Conservation (phyloP, 108 stramenopile species). For the Asterionellopsis glacialis region DNA sequence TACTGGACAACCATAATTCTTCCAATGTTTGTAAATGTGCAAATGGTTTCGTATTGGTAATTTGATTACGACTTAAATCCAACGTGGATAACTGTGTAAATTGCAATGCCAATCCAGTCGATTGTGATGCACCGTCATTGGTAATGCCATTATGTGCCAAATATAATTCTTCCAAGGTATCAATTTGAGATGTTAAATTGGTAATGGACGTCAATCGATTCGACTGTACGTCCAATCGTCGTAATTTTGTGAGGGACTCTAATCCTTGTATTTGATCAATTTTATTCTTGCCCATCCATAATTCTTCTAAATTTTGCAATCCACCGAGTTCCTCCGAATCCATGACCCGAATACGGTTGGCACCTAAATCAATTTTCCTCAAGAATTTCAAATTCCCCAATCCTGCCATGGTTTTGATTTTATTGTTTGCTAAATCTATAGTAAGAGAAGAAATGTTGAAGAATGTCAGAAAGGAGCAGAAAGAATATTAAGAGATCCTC, state of each 20-base stretch:
- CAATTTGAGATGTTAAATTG: slow-evolving; percentile 53
- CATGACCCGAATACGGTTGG: slow-evolving; percentile 91
- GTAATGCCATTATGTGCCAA: slow-evolving; percentile 93
- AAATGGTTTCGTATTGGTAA: slow-evolving; percentile 63
- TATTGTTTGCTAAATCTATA: slow-evolving; percentile 91
- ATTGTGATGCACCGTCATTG: slow-evolving; percentile 49
- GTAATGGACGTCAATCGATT: slow-evolving; percentile 87
- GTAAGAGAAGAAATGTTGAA: neutral
- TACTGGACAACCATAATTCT: slow-evolving; percentile 96
- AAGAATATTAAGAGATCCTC: neutral
- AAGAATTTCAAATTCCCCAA: slow-evolving; percentile 65
- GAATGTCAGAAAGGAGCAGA: neutral
- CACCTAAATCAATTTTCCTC: slow-evolving; percentile 90
- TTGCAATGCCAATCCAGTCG: slow-evolving; percentile 45
- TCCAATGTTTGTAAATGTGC: slow-evolving; percentile 69
- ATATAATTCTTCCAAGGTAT: slow-evolving; percentile 93
- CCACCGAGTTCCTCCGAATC: slow-evolving; percentile 58
- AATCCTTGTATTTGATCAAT: slow-evolving; percentile 80
- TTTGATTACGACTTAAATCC: slow-evolving; percentile 81
- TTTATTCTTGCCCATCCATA: slow-evolving; percentile 91
- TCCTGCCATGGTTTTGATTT: slow-evolving; percentile 86
- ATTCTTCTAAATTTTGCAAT: slow-evolving; percentile 70
- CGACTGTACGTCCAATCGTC: slow-evolving; percentile 80
- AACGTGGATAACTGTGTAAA: slow-evolving; percentile 59
- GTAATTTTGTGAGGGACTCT: slow-evolving; percentile 68